Evolutionary conservation across 345 rosid genomes (phyloP).

Genomic region (Dipteronia sinensis): DNA sequence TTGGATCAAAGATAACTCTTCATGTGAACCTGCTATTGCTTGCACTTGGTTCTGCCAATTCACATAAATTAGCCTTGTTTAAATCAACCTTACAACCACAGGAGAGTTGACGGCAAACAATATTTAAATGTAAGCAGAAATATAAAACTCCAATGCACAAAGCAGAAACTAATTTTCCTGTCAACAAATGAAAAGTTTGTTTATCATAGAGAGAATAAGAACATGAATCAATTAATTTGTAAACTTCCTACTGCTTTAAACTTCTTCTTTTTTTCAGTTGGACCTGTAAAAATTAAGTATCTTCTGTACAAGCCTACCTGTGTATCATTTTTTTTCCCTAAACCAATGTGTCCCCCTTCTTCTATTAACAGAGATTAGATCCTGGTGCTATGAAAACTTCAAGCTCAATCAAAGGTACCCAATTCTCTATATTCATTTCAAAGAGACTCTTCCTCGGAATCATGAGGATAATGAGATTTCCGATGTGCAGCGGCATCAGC

Average conservation of each 20-base stretch:
- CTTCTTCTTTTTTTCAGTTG: neutral
- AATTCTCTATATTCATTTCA: neutral
- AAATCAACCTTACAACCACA: no score
- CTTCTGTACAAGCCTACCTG: conserved; percentile 20
- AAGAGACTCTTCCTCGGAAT: neutral
- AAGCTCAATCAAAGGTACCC: neutral
- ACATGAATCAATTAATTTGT: conserved; percentile 8
- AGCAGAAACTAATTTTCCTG: neutral
- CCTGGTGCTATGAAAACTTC: neutral
- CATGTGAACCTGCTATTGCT: no score
- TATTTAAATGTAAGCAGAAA: no score
- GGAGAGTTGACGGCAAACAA: no score
- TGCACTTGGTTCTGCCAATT: no score
- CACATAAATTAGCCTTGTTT: no score
- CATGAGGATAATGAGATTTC: conserved; percentile 1
- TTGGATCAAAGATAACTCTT: no score
- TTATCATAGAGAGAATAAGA: neutral
- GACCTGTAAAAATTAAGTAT: conserved; percentile 15
- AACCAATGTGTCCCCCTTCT: neutral
- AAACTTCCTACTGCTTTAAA: neutral
- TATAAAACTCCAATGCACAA: no score
- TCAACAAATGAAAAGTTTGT: neutral
- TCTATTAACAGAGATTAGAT: neutral
- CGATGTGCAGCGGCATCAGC: conserved; percentile 37
- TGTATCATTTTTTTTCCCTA: neutral